A percentile compares a stretch with the other conserved stretches of the same genome.
Evolutionary conservation across 2,329 filamentous ascomycete genomes (phyloP).

Genomic region (Epicoccum nigrum): DNA sequence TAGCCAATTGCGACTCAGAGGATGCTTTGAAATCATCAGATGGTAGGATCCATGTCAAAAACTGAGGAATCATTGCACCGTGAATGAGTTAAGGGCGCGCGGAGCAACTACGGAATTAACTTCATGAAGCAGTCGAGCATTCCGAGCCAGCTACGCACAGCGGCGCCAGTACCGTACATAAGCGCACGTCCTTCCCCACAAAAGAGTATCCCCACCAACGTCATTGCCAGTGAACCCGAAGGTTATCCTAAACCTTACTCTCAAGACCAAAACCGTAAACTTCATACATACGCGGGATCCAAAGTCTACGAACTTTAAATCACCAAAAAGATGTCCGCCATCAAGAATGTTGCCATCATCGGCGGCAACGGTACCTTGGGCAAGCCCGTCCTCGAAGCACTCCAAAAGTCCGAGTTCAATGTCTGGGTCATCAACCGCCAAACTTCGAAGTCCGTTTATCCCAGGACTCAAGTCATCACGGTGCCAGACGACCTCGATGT

Average conservation of each 20-base stretch:
- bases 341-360: slow-evolving; percentile 51
- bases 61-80: no score
- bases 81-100: not conserved
- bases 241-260: not conserved
- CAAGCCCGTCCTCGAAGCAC: slow-evolving; percentile 40
- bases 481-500: slow-evolving; percentile 47
- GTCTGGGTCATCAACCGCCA: slow-evolving; percentile 43
- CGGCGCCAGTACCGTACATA: slow-evolving; percentile 4
- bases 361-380: slow-evolving; percentile 48
- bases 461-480: slow-evolving; percentile 52
- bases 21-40: not conserved
- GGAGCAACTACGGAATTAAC: slow-evolving; percentile 10
- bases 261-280: not conserved
- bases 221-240: slow-evolving; percentile 1
- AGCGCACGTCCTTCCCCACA: slow-evolving; percentile 14
- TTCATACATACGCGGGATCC: no score
- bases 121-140: slow-evolving; percentile 1
- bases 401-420: slow-evolving; percentile 41
- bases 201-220: slow-evolving; percentile 3
- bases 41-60: no score
- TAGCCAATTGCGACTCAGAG: no score
- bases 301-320: not conserved
- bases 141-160: slow-evolving; percentile 2
- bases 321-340: slow-evolving; percentile 26
- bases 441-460: slow-evolving; percentile 47